Conservation (phyloP, 2,329 filamentous ascomycete genomes). For the Penicillium fuscoglaucum region DNA sequence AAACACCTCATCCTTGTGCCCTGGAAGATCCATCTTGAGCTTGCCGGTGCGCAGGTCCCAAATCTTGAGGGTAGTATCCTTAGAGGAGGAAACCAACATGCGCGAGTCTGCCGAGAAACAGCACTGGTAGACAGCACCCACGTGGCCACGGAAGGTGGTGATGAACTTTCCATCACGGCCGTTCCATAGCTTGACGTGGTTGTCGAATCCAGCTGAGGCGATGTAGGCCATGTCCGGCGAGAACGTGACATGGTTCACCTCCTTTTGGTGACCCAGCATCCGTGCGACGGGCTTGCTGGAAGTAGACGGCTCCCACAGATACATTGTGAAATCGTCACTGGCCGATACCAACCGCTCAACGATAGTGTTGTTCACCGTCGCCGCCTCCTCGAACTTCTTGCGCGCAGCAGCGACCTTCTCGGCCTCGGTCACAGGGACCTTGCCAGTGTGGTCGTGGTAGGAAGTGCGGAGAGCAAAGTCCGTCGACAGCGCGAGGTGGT, state of each 20-base stretch:
- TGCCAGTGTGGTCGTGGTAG: slow-evolving; percentile 79
- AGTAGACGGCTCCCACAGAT: slow-evolving; percentile 81
- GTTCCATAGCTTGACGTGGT: slow-evolving; percentile 91
- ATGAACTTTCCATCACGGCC: slow-evolving; percentile 75
- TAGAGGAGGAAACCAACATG: slow-evolving; percentile 81
- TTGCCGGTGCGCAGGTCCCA: slow-evolving; percentile 90
- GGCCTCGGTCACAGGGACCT: slow-evolving; percentile 66
- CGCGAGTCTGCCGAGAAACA: slow-evolving; percentile 90
- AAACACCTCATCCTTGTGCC: slow-evolving; percentile 90
- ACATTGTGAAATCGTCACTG: slow-evolving; percentile 95
- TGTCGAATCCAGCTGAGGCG: slow-evolving; percentile 88
- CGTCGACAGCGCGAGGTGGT: slow-evolving; percentile 89
- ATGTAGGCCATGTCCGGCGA: slow-evolving; percentile 86
- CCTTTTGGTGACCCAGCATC: slow-evolving; percentile 91
- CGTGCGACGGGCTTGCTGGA: slow-evolving; percentile 83
- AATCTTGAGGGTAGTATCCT: slow-evolving; percentile 91
- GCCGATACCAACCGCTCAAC: slow-evolving; percentile 86
- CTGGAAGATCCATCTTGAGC: slow-evolving; percentile 77
- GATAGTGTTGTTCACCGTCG: slow-evolving; percentile 71
- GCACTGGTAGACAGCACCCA: slow-evolving; percentile 87
- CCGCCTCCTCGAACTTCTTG: slow-evolving; percentile 81
- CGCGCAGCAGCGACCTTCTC: slow-evolving; percentile 74
- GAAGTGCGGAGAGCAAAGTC: slow-evolving; percentile 85
- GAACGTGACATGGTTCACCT: slow-evolving; percentile 93
- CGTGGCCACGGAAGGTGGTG: slow-evolving; percentile 83